phyloP scores from a whole-genome alignment of 1,284 basidiomycete genomes.

The Pascua sp. region DNA sequence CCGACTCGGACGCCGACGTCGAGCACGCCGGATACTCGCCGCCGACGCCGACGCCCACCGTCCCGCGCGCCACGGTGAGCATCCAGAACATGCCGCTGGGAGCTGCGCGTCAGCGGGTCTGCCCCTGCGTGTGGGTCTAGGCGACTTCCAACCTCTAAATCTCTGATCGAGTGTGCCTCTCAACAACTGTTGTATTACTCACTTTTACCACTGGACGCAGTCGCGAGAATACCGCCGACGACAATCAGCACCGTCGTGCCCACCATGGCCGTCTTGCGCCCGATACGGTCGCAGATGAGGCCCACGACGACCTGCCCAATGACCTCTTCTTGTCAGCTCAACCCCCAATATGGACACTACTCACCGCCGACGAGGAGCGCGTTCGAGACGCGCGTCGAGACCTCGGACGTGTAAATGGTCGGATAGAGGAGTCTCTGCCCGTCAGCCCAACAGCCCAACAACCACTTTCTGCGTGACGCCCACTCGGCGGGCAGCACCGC shows the following conservation, averaged over 20 bases:
- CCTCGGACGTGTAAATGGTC: constrained; percentile 56
- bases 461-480: no score
- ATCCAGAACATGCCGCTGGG: constrained; percentile 67
- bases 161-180: neutral
- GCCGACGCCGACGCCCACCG: constrained; percentile 62
- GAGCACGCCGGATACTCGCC: constrained; percentile 74
- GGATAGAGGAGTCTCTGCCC: constrained; percentile 19
- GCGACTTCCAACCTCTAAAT: no score
- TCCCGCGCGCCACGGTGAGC: constrained; percentile 63
- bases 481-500: neutral
- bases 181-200: constrained; percentile 1
- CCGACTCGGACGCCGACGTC: constrained; percentile 65
- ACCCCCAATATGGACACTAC: neutral
- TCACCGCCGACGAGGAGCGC: constrained; percentile 63
- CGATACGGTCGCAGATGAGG: constrained; percentile 65
- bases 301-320: constrained; percentile 48
- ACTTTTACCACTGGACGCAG: constrained; percentile 62
- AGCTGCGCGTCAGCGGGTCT: constrained; percentile 8
- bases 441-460: no score
- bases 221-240: constrained; percentile 66
- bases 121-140: no score
- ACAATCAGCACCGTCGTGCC: constrained; percentile 67
- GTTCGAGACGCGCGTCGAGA: constrained; percentile 70
- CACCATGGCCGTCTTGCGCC: constrained; percentile 68
- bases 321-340: constrained; percentile 26